Evolutionary conservation across 768 basidiomycete genomes (phyloP), one percentile per base, ranked within the genome.

Genomic region (Lactarius quietus): DNA sequence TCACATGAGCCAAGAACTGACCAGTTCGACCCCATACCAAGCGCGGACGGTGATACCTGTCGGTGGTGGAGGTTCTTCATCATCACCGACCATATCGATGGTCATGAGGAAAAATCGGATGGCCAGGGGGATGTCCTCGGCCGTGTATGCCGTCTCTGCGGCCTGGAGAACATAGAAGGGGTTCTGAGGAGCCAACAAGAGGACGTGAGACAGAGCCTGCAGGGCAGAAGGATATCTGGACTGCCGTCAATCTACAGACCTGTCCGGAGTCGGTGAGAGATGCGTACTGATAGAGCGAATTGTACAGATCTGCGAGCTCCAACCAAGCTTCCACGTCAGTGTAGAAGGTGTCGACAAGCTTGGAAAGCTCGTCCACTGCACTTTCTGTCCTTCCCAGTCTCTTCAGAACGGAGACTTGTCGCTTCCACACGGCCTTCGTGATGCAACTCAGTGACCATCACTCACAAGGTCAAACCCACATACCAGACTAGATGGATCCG

Each of bases 271-370:
- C 35, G 6, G 28, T 39, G 23, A 26, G n/a, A 23, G 3, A 17
- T 26, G 78, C 90, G 59, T 67, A 94, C 92, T 90, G 87, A 69
- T 86, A 84, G 70, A 88, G 86, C 14, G 84, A 80, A 6, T 86
- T 79, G 70, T 96, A 93, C 5, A 92, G 83, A 71, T 91, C 88
- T 0, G 91, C 87, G 28, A 97, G 84, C 73, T 95, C 89, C 20
- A 91, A 76, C 94, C 95, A 96, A 14, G 84, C 93, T 69, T 95
- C 92, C 17, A 88, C 79, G 68, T 97, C 95, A 26, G 86, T 86
- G 73, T 96, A 97, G 73, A 93, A 90, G 0, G 89, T 92, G 71
- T 97, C 94, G 23, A 94, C 82, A 69, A 88, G 87, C 51, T 81
- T 78, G 17, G 84, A 83, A 3, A 96, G 81, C 71, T 93, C 86